A percentile compares a stretch with the other conserved stretches of the same genome.
Conservation (phyloP, 306 rosid species). For the Lotus japonicus region DNA sequence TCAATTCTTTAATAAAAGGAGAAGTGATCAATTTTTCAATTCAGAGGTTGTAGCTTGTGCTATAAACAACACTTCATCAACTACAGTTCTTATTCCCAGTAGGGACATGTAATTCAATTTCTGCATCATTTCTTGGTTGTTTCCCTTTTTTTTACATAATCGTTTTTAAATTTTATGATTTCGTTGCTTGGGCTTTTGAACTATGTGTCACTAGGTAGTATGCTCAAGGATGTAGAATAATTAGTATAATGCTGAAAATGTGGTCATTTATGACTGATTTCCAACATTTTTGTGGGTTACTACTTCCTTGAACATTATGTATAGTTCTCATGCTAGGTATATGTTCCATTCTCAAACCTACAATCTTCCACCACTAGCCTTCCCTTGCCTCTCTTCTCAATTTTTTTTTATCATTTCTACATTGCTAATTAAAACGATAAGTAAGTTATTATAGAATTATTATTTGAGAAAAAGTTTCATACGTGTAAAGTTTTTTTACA, state of each 20-base stretch:
- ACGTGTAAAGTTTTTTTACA: too few species aligned
- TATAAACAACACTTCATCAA: slow-evolving; percentile 50
- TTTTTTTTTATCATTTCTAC: too few species aligned
- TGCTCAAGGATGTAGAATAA: background rate
- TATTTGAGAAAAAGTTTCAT: too few species aligned
- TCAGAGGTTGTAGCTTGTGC: slow-evolving; percentile 82
- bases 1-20: slow-evolving; percentile 68
- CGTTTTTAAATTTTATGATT: background rate
- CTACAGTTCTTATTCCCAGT: slow-evolving; percentile 73
- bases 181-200: slow-evolving; percentile 8
- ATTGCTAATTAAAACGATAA: too few species aligned
- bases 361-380: too few species aligned
- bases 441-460: too few species aligned
- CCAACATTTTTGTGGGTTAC: background rate
- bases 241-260: background rate
- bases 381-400: too few species aligned
- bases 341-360: background rate
- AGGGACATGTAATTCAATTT: slow-evolving; percentile 57
- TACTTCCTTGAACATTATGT: background rate
- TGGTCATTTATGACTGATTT: background rate
- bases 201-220: background rate
- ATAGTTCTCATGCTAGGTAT: background rate
- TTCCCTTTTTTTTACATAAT: slow-evolving; percentile 2
- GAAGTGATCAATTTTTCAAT: slow-evolving; percentile 71
- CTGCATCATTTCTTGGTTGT: slow-evolving; percentile 8